Evolutionary conservation across 345 rosid genomes (phyloP), one percentile per base, ranked within the genome.

Genomic region (Pistacia vera): DNA sequence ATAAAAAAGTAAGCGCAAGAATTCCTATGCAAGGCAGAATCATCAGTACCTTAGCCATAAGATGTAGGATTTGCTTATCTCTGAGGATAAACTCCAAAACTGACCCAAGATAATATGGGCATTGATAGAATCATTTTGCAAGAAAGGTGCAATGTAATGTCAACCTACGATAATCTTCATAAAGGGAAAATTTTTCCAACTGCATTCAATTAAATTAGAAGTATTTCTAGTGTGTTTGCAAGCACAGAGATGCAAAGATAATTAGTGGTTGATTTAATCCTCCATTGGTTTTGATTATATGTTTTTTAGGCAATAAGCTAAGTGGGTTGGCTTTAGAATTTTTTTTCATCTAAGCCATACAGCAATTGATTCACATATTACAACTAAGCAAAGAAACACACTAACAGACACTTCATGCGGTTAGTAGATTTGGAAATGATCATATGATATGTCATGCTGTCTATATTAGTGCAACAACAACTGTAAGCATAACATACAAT

Each of bases 1-100:
- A 41, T 7, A 41, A 41, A 41, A 41, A 41, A 6, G 46, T 5
- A 7, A 6, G 46, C 8, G 46, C 0, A 41, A 41, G 46, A 41
- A 6, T 41, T 41, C 46, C 6, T 41, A 41, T 7, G 9, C 46
- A 8, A 41, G 8, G 46, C 46, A 49, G 71, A 68, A 13, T 10
- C 41, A 28, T 17, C 6, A 13, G 16, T 12, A 33, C 13, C 66
- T 33, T 62, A 30, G 33, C 44, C 0, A 48, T 33, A 2, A 59
- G 66, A 71, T 59, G 66, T 22, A 71, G 41, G 65, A 25, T 59
- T 25, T 44, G 55, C 22, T 44, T 20, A 25, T 71, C 66, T 33
- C 66, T 16, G 6, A 67, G 41, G 58, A 49, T 67, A n/a, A 25
- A 49, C 57, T 14, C 56, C 33, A 5, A 66, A 46, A 22, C 56